Evolutionary conservation across 1,284 basidiomycete species (phyloP).

Genomic region (Trichosporon sp.): DNA sequence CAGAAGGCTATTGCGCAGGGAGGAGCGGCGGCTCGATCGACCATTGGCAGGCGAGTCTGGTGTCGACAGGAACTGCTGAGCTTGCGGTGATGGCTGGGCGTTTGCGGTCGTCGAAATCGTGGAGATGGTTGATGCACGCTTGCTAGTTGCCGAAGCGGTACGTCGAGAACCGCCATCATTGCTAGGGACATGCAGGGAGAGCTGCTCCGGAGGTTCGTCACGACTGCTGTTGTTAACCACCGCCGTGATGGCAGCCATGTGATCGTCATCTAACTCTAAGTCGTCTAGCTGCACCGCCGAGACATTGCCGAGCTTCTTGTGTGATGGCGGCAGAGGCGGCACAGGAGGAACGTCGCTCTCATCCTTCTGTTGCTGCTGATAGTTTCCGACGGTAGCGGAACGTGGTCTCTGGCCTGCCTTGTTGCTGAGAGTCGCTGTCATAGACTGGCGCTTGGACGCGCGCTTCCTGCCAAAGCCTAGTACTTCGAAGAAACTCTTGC

Average conservation of each 20-base stretch:
- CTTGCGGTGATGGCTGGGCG: not conserved
- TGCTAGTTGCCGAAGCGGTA: too few species aligned
- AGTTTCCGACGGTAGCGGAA: not conserved
- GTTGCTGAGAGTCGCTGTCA: not conserved
- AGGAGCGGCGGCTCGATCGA: not conserved
- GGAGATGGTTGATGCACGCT: not conserved
- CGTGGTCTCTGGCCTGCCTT: not conserved
- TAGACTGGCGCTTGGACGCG: not conserved
- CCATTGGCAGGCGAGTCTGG: not conserved
- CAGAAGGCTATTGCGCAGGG: conserved; percentile 1
- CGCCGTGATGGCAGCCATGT: not conserved
- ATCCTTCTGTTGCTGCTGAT: not conserved
- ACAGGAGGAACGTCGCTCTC: not conserved
- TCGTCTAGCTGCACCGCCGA: not conserved
- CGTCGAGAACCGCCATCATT: not conserved
- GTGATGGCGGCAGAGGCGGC: not conserved
- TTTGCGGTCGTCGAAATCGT: not conserved
- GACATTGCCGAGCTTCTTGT: not conserved
- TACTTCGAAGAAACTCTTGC: conserved; percentile 2
- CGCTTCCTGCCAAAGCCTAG: conserved; percentile 1
- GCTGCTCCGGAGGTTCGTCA: not conserved
- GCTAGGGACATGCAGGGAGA: not conserved
- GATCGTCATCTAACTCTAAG: not conserved
- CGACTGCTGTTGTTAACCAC: not conserved
- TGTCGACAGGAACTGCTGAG: not conserved